These are phyloP conservation scores for Jamesozyma lodderae DNA, from an alignment of 805 yeast species.

Conservation along the genomic window DNA sequence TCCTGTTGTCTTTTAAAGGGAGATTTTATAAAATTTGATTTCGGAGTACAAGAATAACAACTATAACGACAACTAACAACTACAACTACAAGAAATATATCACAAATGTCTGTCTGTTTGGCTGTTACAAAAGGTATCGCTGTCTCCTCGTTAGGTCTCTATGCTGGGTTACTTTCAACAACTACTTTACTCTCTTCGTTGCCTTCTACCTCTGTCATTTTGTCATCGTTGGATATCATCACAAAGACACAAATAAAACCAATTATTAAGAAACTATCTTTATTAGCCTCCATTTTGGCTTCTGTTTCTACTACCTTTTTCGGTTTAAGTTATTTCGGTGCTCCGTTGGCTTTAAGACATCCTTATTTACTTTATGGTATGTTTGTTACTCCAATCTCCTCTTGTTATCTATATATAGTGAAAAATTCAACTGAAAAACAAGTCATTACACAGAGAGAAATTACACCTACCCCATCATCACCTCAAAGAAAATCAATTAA, in stretches of 20 bases:
- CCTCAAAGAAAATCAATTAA: not conserved
- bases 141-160: conserved; percentile 57
- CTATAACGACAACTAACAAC: too few species aligned
- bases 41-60: too few species aligned
- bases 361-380: conserved; percentile 64
- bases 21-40: too few species aligned
- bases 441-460: not conserved
- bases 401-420: conserved; percentile 10
- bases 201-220: conserved; percentile 10
- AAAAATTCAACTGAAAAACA: conserved; percentile 3
- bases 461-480: too few species aligned
- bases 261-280: conserved; percentile 11
- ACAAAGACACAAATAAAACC: conserved; percentile 6
- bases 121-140: conserved; percentile 55
- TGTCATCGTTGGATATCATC: conserved; percentile 15
- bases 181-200: conserved; percentile 19
- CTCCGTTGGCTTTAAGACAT: conserved; percentile 52
- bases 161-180: conserved; percentile 38
- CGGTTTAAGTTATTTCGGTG: conserved; percentile 44
- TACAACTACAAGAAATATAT: not conserved
- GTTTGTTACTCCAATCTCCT: conserved; percentile 16
- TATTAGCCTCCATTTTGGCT: conserved; percentile 31
- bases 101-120: conserved; percentile 43
- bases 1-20: too few species aligned
- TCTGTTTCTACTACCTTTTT: conserved; percentile 43